Evolutionary conservation across 352 stramenopile species (phyloP).

Genomic region (Blastocystis sp.): DNA sequence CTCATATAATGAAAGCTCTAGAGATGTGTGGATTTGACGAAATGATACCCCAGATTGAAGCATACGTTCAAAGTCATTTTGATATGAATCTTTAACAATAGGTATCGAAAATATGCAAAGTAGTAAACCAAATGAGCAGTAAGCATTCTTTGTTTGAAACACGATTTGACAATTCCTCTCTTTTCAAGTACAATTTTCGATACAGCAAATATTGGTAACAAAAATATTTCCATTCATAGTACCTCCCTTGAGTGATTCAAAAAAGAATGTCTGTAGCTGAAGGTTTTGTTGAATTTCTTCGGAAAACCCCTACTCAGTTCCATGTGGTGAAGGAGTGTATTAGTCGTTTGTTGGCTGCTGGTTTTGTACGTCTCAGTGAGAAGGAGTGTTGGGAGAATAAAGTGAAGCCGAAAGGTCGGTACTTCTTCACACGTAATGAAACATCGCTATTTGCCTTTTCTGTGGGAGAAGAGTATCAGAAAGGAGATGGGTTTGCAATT

Average conservation of each 20-base stretch:
- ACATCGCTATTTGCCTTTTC: constrained; percentile 90
- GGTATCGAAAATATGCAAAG: background rate
- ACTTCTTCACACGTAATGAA: constrained; percentile 89
- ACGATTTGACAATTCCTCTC: too few species aligned
- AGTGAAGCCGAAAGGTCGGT: constrained; percentile 80
- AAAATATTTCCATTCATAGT: too few species aligned
- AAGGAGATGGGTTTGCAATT: constrained; percentile 86
- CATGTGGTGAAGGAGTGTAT: constrained; percentile 50
- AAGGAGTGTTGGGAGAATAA: constrained; percentile 36
- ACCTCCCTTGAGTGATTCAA: too few species aligned
- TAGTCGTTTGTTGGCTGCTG: background rate
- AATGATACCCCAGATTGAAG: background rate
- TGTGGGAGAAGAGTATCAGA: constrained; percentile 81
- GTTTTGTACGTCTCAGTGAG: constrained; percentile 49
- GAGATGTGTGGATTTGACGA: background rate
- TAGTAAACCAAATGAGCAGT: background rate
- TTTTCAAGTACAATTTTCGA: too few species aligned
- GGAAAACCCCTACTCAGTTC: constrained; percentile 57
- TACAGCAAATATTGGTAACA: too few species aligned
- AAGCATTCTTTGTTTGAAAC: background rate
- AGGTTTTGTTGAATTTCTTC: constrained; percentile 60
- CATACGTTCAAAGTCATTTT: background rate
- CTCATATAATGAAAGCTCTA: background rate
- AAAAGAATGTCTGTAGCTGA: too few species aligned
- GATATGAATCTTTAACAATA: background rate